A percentile compares a stretch with the other conserved stretches of the same genome.
Conservation (phyloP, 768 basidiomycete genomes). For the Pisolithus orientalis region DNA sequence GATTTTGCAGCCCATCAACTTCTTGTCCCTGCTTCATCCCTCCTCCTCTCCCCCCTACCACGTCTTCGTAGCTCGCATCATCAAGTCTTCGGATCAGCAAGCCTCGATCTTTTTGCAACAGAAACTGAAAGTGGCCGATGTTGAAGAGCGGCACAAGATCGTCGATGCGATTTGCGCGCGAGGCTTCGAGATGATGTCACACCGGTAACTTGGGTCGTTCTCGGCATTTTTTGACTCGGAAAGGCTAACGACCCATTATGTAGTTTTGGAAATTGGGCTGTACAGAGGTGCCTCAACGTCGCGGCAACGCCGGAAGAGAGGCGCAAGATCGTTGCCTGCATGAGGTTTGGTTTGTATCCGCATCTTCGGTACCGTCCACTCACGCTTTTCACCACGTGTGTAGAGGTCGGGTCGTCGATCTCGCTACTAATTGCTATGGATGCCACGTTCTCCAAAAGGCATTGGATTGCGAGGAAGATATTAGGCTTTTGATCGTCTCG, state of each 20-base stretch:
- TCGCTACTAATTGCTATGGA: conserved; percentile 85
- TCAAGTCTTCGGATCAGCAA: conserved; percentile 87
- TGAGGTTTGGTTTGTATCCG: conserved; percentile 48
- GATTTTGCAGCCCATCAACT: conserved; percentile 71
- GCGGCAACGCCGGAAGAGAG: conserved; percentile 69
- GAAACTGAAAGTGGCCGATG: conserved; percentile 81
- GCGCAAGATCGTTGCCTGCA: conserved; percentile 77
- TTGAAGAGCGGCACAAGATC: conserved; percentile 72
- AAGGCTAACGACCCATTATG: conserved; percentile 4
- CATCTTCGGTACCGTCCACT: not conserved
- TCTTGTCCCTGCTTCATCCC: conserved; percentile 77
- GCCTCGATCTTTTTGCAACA: conserved; percentile 88
- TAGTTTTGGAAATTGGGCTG: conserved; percentile 92
- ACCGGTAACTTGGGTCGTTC: conserved; percentile 41
- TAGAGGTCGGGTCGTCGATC: conserved; percentile 78
- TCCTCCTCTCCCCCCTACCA: conserved; percentile 81
- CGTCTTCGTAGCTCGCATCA: conserved; percentile 76
- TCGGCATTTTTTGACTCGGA: not conserved
- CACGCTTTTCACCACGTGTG: conserved; percentile 3
- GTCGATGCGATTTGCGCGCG: conserved; percentile 81
- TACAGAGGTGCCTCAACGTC: conserved; percentile 80
- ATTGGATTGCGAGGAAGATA: conserved; percentile 85
- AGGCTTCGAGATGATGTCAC: conserved; percentile 91
- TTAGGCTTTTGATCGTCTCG: conserved; percentile 74
- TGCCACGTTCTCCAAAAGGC: conserved; percentile 89